Percentiles rank a stretch among this genome's conserved stretches.
These are phyloP conservation scores for Gaillardinia entomophila DNA, from an alignment of 805 yeast species.

Conservation along the genomic window DNA sequence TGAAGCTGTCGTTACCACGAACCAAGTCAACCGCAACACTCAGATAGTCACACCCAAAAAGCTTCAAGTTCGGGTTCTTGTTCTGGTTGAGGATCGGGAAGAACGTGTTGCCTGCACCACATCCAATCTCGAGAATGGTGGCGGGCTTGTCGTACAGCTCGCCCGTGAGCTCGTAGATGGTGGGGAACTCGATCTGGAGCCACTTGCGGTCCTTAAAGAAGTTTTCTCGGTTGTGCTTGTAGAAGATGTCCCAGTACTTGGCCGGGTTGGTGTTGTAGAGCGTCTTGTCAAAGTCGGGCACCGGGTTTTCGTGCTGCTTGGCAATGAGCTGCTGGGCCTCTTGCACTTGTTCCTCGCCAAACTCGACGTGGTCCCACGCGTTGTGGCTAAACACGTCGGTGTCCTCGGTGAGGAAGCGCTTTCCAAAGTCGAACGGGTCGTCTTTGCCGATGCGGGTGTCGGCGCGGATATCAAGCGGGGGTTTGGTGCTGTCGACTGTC, in stretches of 20 bases:
- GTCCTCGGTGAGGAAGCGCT: constrained; percentile 63
- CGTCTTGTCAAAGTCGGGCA: constrained; percentile 77
- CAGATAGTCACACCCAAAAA: constrained; percentile 87
- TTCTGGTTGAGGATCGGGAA: constrained; percentile 84
- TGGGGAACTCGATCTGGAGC: constrained; percentile 92
- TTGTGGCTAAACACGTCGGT: constrained; percentile 87
- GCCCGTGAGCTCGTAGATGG: constrained; percentile 66
- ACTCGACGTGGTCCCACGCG: constrained; percentile 96
- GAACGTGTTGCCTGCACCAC: constrained; percentile 97
- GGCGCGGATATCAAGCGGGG: background rate
- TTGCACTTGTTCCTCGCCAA: constrained; percentile 85
- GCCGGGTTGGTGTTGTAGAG: constrained; percentile 83
- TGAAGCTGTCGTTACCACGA: constrained; percentile 54
- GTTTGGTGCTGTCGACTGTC: background rate
- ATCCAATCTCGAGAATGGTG: constrained; percentile 85
- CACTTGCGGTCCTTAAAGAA: constrained; percentile 96
- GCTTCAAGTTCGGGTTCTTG: constrained; percentile 65
- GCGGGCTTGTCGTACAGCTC: constrained; percentile 63
- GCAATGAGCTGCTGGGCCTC: constrained; percentile 72
- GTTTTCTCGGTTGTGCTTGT: constrained; percentile 83
- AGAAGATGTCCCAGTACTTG: constrained; percentile 91
- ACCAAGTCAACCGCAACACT: constrained; percentile 87
- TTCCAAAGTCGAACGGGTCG: constrained; percentile 88
- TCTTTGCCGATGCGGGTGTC: constrained; percentile 74
- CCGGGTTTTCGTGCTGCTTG: constrained; percentile 77